Percentiles rank a stretch among this genome's conserved stretches.
These are phyloP conservation scores for Kodamaea leandrae DNA, from an alignment of 805 yeast species.

Conservation along the genomic window DNA sequence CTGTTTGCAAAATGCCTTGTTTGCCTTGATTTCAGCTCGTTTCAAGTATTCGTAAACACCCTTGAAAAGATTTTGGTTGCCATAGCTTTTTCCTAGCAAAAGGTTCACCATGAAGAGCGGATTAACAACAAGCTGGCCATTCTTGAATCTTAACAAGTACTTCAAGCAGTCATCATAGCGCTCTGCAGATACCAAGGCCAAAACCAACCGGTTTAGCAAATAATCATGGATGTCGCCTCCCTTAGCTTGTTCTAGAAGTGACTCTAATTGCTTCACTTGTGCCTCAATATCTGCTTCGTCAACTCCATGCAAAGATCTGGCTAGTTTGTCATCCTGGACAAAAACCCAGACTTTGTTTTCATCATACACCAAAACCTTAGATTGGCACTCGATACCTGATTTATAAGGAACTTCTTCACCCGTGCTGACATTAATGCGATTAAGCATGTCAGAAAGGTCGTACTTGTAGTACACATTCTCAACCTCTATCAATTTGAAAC, in stretches of 20 bases:
- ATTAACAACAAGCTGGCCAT: constrained; percentile 13
- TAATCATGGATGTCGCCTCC: constrained; percentile 9
- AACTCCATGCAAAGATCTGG: neutral
- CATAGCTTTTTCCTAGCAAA: constrained; percentile 2
- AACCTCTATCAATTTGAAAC: neutral
- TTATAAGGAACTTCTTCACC: neutral
- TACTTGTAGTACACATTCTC: neutral
- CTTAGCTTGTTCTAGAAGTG: neutral
- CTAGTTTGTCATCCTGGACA: constrained; percentile 2
- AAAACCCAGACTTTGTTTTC: constrained; percentile 13
- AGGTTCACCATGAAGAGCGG: constrained; percentile 15
- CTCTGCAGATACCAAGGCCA: constrained; percentile 4
- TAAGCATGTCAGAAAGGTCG: neutral
- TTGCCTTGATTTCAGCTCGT: neutral
- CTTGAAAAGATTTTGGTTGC: constrained; percentile 4
- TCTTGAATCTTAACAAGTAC: constrained; percentile 12
- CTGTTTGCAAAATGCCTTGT: constrained; percentile 1
- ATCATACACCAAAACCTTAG: constrained; percentile 5
- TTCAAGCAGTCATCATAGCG: constrained; percentile 5
- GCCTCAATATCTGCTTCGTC: neutral
- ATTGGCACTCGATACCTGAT: neutral
- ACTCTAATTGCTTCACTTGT: neutral
- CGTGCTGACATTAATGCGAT: neutral
- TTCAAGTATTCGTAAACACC: constrained; percentile 8
- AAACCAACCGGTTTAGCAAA: constrained; percentile 8